phyloP scores from a whole-genome alignment of 2,329 filamentous ascomycete species.

The Diaporthe velutina region DNA sequence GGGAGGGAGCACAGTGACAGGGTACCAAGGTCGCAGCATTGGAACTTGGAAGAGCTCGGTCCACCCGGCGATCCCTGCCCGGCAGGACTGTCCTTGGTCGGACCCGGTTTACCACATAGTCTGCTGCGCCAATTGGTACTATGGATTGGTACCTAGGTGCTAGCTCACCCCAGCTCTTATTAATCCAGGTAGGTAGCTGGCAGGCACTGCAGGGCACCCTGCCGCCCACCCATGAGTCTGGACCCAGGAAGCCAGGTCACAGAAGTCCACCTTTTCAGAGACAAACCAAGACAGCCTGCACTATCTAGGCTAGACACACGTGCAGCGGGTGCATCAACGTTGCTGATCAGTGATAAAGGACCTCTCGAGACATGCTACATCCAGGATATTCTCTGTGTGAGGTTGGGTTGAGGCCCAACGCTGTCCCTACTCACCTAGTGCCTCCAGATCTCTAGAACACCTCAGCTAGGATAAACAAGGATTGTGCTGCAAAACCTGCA shows the following conservation, averaged over 20 bases:
- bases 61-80: slow-evolving; percentile 23
- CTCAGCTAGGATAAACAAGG: background rate
- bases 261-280: background rate
- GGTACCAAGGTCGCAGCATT: slow-evolving; percentile 30
- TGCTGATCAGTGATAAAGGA: background rate
- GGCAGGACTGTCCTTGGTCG: background rate
- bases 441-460: background rate
- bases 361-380: background rate
- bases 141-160: background rate
- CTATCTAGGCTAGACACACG: background rate
- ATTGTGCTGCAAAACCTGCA: background rate
- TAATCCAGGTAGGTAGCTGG: background rate
- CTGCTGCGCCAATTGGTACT: background rate
- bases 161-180: slow-evolving; percentile 25
- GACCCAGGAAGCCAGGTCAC: background rate
- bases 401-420: background rate
- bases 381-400: too few relatives aligned
- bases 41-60: slow-evolving; percentile 26
- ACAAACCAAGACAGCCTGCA: slow-evolving; percentile 14
- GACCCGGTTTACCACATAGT: background rate
- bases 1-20: slow-evolving; percentile 25
- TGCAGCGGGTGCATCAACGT: background rate
- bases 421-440: background rate
- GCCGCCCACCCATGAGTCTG: background rate
- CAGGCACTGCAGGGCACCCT: too few relatives aligned